Evolutionary conservation across 2,329 filamentous ascomycete genomes (phyloP).

Genomic region (Colletotrichum tabaci): DNA sequence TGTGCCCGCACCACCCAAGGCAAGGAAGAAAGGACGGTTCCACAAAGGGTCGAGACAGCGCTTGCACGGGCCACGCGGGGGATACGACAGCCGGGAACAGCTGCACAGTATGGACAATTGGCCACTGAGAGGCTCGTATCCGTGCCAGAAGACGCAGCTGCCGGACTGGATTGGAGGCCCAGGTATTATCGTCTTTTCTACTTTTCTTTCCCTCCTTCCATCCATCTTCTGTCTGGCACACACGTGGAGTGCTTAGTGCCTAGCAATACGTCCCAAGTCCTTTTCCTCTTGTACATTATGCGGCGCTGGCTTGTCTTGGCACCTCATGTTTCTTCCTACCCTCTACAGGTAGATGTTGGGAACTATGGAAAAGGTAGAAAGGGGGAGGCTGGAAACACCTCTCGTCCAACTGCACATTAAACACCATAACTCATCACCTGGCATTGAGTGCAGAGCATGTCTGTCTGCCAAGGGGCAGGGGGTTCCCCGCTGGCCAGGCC

Average conservation of each 20-base stretch:
- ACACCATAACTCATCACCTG: neutral
- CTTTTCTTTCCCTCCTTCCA: neutral
- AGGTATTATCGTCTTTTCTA: neutral
- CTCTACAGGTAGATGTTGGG: neutral
- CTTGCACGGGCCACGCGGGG: constrained; percentile 8
- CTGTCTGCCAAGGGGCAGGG: neutral
- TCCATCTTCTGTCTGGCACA: neutral
- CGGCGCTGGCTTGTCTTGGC: constrained; percentile 22
- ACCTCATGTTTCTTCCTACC: constrained; percentile 7
- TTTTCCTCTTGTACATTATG: neutral
- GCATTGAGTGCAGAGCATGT: too few relatives aligned
- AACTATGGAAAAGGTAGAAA: neutral
- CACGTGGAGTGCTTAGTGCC: neutral
- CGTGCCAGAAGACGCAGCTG: constrained; percentile 1
- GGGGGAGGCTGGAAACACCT: neutral
- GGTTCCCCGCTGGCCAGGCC: constrained; percentile 12
- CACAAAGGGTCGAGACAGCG: neutral
- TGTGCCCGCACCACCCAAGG: neutral
- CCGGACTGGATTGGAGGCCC: constrained; percentile 6
- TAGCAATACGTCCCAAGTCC: neutral
- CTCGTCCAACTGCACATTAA: neutral
- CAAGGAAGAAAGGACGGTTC: too few relatives aligned
- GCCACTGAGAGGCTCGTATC: constrained; percentile 9
- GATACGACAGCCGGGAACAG: neutral
- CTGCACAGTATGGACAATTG: neutral